Evolutionary conservation across 306 rosid species (phyloP), one percentile per base, ranked within the genome.

Genomic region (Begonia loranthoides): DNA sequence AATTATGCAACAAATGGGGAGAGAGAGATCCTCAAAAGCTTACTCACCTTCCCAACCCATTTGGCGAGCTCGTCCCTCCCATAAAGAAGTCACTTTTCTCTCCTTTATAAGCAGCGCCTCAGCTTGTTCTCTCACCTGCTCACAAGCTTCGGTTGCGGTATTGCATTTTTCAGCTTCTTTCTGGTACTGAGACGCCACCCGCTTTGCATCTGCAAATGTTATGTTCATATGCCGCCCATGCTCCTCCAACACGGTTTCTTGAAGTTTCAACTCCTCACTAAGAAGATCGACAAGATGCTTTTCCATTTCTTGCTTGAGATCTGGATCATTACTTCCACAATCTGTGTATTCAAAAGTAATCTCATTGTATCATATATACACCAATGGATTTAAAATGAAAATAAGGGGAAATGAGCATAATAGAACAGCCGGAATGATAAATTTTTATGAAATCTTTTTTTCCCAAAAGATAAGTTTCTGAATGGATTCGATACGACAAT

Each of bases 201-300:
- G 62, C 69, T 78, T 90, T 2, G 99, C 95, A 66, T 82, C 99
- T 3, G 73, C 87, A 65, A 82, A 57, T 15, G 99, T 82, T 61
- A 80, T 57, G 71, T 86, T 86, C 95, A 78, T 90, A 69, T 78
- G 99, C 19, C 77, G 85, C 2, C 59, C 58, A 70, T 74, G 85
- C 41, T 86, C 99, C 21, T 76, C 62, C 0, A 85, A 49, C 59
- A 90, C 99, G 33, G 92, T 66, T 66, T 78, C 87, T 68, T 90
- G 99, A 66, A 90, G 70, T 75, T 80, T 90, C 64, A 90, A 67
- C 74, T 90, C 99, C 66, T 90, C 99, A 0, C 87, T 68, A 13
- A 90, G 75, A 36, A 90, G 95, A 60, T 90, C 99, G 66, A 90
- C 95, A 64, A 82, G 78, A 46, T 86, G 95, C 80, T 90, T 90